These are phyloP conservation scores for Lactarius trivialis DNA, from an alignment of 768 basidiomycete species.

Conservation along the genomic window DNA sequence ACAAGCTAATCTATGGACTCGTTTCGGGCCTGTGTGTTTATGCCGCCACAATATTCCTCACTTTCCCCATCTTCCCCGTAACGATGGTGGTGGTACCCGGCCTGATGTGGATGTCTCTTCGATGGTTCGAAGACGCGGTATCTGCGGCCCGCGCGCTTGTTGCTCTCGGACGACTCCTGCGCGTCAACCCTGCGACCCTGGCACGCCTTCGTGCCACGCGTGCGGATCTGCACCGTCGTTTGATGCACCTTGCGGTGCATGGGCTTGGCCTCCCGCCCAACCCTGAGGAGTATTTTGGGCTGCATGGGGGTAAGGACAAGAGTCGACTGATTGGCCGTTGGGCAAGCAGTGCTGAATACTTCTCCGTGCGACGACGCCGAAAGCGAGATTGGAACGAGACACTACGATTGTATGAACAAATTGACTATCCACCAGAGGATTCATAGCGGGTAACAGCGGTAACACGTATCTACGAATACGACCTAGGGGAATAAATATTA, in stretches of 20 bases:
- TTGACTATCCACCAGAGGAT: constrained; percentile 68
- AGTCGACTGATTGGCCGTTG: constrained; percentile 60
- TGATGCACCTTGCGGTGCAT: constrained; percentile 57
- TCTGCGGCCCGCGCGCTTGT: constrained; percentile 71
- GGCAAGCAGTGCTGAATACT: constrained; percentile 70
- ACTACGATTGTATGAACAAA: constrained; percentile 70
- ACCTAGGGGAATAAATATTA: background rate
- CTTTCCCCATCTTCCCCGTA: constrained; percentile 53
- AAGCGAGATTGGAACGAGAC: constrained; percentile 92
- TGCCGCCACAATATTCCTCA: constrained; percentile 44
- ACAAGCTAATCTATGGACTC: constrained; percentile 81
- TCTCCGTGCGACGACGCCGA: constrained; percentile 68
- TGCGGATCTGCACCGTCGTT: constrained; percentile 50
- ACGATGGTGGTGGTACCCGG: constrained; percentile 58
- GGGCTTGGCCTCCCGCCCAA: constrained; percentile 57
- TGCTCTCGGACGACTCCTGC: constrained; percentile 53
- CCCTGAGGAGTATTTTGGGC: constrained; percentile 60
- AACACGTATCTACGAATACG: constrained; percentile 8
- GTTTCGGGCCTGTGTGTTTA: constrained; percentile 68
- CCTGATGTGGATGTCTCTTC: constrained; percentile 84
- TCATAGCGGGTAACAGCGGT: constrained; percentile 16
- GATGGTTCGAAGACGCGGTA: constrained; percentile 83
- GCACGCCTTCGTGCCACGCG: constrained; percentile 48
- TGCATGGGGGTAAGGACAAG: constrained; percentile 58
- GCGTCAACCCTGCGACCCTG: constrained; percentile 53